A percentile compares a stretch with the other conserved stretches of the same genome.
Conservation (phyloP, 2,329 filamentous ascomycete species). For the Colletotrichum cuscutae region DNA sequence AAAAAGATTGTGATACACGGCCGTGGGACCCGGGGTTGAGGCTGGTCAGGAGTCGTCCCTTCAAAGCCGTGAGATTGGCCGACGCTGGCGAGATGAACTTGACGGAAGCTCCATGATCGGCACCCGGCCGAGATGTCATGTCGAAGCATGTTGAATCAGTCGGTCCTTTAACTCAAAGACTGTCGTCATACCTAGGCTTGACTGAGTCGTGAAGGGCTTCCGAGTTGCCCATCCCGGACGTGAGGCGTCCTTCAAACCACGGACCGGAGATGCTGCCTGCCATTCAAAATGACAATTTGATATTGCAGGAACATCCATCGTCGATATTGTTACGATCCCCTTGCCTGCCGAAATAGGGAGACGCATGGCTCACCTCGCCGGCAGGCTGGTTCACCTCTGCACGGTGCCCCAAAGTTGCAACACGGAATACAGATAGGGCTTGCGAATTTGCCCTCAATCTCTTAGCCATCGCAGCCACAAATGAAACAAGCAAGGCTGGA, state of each 20-base stretch:
- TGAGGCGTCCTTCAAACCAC: slow-evolving; percentile 32
- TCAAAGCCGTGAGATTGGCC: slow-evolving; percentile 4
- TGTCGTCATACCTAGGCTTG: slow-evolving; percentile 23
- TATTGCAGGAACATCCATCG: slow-evolving; percentile 27
- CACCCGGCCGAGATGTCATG: slow-evolving; percentile 30
- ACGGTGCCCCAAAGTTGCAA: not conserved
- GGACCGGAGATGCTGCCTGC: slow-evolving; percentile 7
- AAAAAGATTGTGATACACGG: slow-evolving; percentile 31
- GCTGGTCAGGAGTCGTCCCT: slow-evolving; percentile 5
- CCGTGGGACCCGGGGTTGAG: slow-evolving; percentile 24
- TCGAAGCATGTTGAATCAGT: slow-evolving; percentile 27
- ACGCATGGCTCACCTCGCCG: slow-evolving; percentile 24
- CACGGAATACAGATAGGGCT: not conserved
- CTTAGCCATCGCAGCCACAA: slow-evolving; percentile 7
- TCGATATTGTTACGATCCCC: slow-evolving; percentile 11
- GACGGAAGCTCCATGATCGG: slow-evolving; percentile 30
- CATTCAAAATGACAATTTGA: slow-evolving; percentile 2
- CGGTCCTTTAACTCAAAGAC: slow-evolving; percentile 14
- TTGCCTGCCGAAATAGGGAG: slow-evolving; percentile 32
- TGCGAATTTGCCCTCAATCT: not conserved
- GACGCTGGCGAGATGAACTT: slow-evolving; percentile 29
- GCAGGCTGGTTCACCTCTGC: not conserved
- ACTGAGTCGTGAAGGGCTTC: slow-evolving; percentile 29
- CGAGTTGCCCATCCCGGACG: slow-evolving; percentile 25
- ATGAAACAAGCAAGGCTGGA: slow-evolving; percentile 34